These are phyloP conservation scores for Mortierella sp. DNA, from an alignment of 371 early-diverging fungal genomes.

Conservation along the genomic window DNA sequence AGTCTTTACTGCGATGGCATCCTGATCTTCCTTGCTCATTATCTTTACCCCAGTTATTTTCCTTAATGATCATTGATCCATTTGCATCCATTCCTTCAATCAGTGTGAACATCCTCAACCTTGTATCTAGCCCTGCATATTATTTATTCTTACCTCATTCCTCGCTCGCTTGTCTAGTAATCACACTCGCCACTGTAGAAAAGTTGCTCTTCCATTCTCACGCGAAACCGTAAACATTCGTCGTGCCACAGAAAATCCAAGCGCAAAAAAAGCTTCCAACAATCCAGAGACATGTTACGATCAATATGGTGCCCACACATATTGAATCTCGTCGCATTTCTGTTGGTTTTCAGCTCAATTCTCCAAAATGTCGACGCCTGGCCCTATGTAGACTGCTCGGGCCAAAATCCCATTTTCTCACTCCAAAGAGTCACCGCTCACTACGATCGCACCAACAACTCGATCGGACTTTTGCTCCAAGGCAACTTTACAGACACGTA, in stretches of 20 bases:
- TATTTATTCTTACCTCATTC: neutral
- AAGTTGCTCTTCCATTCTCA: neutral
- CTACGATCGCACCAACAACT: conserved; percentile 36
- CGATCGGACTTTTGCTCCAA: conserved; percentile 31
- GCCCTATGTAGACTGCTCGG: conserved; percentile 48
- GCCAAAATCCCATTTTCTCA: conserved; percentile 32
- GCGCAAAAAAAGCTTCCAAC: too few relatives aligned
- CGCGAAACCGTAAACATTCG: neutral
- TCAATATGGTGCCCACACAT: neutral
- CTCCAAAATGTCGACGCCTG: conserved; percentile 18
- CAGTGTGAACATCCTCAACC: too few relatives aligned
- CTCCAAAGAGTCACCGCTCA: conserved; percentile 21
- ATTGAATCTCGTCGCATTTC: conserved; percentile 1
- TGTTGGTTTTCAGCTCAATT: neutral
- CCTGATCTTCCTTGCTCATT: too few relatives aligned
- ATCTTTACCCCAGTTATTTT: too few relatives aligned
- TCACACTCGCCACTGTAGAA: neutral
- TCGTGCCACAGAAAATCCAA: too few relatives aligned
- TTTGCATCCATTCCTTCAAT: too few relatives aligned
- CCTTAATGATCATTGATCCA: too few relatives aligned
- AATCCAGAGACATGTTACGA: conserved; percentile 9
- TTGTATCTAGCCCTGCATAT: neutral
- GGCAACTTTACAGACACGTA: conserved; percentile 38
- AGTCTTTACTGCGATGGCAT: too few relatives aligned
- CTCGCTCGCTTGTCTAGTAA: neutral